Evolutionary conservation across 2,329 filamentous ascomycete species (phyloP), one percentile per base, ranked within the genome.

Genomic region (Grosmannia serpens): DNA sequence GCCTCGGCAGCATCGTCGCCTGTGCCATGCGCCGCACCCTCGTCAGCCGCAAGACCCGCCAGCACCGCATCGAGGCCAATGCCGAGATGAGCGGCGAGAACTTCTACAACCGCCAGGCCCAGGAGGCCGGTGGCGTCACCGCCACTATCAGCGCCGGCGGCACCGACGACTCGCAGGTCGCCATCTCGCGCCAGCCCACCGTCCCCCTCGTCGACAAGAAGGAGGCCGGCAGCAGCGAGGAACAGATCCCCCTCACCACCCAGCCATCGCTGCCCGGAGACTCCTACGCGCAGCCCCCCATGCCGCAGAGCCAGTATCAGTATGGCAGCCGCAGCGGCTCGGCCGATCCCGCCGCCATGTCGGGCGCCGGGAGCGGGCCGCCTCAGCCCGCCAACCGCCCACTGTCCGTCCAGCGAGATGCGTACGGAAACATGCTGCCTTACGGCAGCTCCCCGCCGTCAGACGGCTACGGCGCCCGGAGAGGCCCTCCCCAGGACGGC

Each of bases 1-100:
- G 88, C 56, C 77, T 89, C 27, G 88, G 89, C 68, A 87, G 86
- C 49, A 81, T 99, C 59, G 85, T 96, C 41, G 91, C 91, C 10
- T 99, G 91, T 70, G 91, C 90, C 26, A 97, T 97, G 91, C 87
- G 94, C 63, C 85, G 92, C 61, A 95, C 91, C 2, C 77, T 97
- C 59, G 89, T 96, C 61, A 89, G 89, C 71, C 84, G 92, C 66
- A 96, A 96, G 75, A 89, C 91, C n/a, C 83, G 91, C 62, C 91
- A 94, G 78, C 89, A 86, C 76, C 84, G 90, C 52, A 95, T 97
- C 68, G 90, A 85, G 2, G 88, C 95, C 71, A 96, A 97, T 69
- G 89, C 91, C 9, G 91, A 97, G 70, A 97, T 97, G 91, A 97
- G 89, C 69, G 92, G 92, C 31, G 85, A 94, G 67, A 94, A 91